Conservation (phyloP, 768 basidiomycete genomes). For the Russula emetica region DNA sequence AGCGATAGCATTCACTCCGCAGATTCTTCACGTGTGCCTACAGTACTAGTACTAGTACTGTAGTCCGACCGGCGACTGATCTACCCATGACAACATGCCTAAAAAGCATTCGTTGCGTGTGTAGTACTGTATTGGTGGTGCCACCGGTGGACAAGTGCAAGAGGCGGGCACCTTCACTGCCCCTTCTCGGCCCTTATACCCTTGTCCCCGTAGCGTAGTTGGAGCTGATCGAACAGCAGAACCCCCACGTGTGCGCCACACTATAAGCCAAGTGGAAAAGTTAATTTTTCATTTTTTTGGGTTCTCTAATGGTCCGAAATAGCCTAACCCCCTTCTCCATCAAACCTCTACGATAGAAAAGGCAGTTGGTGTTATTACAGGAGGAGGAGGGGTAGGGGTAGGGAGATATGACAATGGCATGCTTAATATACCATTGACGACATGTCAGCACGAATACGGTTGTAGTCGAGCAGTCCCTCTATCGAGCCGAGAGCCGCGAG, state of each 20-base stretch:
- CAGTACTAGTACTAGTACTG: too few species aligned
- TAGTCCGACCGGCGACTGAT: too few species aligned
- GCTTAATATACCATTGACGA: constrained; percentile 70
- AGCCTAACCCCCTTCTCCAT: neutral
- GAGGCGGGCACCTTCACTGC: too few species aligned
- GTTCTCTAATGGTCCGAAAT: constrained; percentile 3
- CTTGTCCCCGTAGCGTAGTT: neutral
- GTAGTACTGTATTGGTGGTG: too few species aligned
- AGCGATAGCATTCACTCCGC: too few species aligned
- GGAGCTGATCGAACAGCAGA: neutral
- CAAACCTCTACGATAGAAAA: constrained; percentile 9
- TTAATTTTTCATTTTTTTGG: constrained; percentile 7
- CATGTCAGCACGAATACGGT: constrained; percentile 79
- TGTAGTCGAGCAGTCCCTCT: constrained; percentile 94
- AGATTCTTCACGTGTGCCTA: too few species aligned
- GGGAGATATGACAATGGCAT: neutral
- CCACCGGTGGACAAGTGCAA: too few species aligned
- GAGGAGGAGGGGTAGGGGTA: neutral
- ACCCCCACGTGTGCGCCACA: neutral
- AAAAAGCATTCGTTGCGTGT: too few species aligned
- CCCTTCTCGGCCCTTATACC: neutral
- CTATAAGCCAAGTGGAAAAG: neutral
- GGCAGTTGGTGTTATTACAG: neutral
- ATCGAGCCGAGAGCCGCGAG: constrained; percentile 85
- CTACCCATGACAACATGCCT: too few species aligned